phyloP scores from a whole-genome alignment of 176 grass and related monocot genomes.

The Aegilops bicornis region DNA sequence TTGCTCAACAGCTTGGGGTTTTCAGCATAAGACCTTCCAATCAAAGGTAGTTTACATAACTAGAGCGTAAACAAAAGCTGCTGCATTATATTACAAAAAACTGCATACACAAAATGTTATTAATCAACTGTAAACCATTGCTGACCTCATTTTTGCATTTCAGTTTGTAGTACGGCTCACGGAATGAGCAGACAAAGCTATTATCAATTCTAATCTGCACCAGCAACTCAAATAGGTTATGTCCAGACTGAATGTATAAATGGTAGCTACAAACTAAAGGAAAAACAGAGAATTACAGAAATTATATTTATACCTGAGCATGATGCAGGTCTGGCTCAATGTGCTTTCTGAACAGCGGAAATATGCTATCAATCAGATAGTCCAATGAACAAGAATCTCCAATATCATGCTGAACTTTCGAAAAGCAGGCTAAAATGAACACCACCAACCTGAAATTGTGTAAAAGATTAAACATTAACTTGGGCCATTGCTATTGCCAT shows the following conservation, averaged over 20 bases:
- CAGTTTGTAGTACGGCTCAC: constrained; percentile 96
- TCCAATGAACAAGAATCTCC: constrained; percentile 99
- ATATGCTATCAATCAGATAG: constrained; percentile 99
- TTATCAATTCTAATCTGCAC: constrained; percentile 95
- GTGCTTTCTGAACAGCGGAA: constrained; percentile 93
- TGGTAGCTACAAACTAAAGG: constrained; percentile 23
- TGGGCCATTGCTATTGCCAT: constrained; percentile 11
- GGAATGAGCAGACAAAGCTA: constrained; percentile 97
- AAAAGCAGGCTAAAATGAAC: constrained; percentile 97
- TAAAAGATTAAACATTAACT: constrained; percentile 22
- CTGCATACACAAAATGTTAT: constrained; percentile 20
- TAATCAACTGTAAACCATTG: constrained; percentile 27
- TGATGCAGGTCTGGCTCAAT: constrained; percentile 99
- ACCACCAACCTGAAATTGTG: constrained; percentile 73
- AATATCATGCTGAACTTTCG: constrained; percentile 98
- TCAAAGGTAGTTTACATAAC: neutral
- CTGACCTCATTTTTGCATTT: constrained; percentile 99
- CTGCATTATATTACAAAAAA: neutral
- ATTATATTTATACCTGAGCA: constrained; percentile 66
- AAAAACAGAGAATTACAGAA: constrained; percentile 29
- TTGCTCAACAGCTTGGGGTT: neutral
- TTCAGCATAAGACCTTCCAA: neutral
- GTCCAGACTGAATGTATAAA: constrained; percentile 38
- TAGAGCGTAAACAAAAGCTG: neutral
- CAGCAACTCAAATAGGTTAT: constrained; percentile 37